Percentiles rank a stretch among this genome's conserved stretches.
Evolutionary conservation across 2,329 filamentous ascomycete genomes (phyloP).

Genomic region (Pestalotiopsis sp.): DNA sequence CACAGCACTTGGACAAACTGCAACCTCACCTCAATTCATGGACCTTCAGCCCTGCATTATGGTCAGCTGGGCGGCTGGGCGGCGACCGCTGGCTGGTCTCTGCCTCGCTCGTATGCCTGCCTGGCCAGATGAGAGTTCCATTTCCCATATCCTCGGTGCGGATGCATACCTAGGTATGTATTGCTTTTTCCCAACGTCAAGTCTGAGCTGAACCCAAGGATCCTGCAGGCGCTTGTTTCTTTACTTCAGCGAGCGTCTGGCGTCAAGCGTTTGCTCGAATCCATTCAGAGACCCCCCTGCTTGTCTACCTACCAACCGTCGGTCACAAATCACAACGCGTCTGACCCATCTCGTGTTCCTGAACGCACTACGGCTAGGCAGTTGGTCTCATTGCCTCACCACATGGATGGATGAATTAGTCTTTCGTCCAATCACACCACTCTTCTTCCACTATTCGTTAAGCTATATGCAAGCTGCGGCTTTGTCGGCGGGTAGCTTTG

Average conservation of each 20-base stretch:
- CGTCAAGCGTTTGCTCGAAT: too few relatives aligned
- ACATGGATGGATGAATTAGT: neutral
- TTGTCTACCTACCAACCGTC: neutral
- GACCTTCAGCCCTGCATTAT: too few relatives aligned
- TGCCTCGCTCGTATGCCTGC: too few relatives aligned
- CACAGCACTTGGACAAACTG: too few relatives aligned
- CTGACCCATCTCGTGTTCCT: conserved; percentile 1
- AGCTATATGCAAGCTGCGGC: neutral
- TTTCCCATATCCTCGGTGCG: neutral
- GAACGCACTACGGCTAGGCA: neutral
- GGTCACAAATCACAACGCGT: neutral
- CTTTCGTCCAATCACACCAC: neutral
- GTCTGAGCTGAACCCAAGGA: neutral
- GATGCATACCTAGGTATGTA: neutral
- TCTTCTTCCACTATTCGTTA: neutral
- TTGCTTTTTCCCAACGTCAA: neutral
- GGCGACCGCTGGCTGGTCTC: too few relatives aligned
- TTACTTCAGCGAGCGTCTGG: neutral
- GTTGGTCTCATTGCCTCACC: neutral
- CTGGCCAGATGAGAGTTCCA: too few relatives aligned
- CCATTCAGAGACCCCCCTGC: neutral
- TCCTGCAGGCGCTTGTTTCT: neutral
- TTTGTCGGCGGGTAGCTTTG: neutral
- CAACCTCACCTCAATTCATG: too few relatives aligned
- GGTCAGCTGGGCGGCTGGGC: too few relatives aligned